These are phyloP conservation scores for Myxozyma mucilagina DNA, from an alignment of 805 yeast genomes.

Conservation along the genomic window DNA sequence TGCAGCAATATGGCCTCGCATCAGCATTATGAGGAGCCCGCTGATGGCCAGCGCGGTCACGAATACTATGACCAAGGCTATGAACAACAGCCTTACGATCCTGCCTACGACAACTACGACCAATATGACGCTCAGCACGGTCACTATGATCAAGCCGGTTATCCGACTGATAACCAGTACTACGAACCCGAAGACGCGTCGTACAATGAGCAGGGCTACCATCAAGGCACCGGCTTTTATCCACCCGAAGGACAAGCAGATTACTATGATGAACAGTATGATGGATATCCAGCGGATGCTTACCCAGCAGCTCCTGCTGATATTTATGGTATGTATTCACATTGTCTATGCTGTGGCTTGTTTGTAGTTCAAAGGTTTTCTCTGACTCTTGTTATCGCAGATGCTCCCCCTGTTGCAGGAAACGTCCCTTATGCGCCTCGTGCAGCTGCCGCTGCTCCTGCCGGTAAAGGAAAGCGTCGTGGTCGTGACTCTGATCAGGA, in stretches of 20 bases:
- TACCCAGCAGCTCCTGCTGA: conserved; percentile 48
- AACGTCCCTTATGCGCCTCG: conserved; percentile 25
- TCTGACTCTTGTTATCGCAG: neutral
- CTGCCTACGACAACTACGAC: conserved; percentile 43
- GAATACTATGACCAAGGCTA: conserved; percentile 35
- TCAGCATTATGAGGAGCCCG: conserved; percentile 33
- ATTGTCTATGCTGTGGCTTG: neutral
- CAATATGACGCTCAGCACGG: conserved; percentile 43
- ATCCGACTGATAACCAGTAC: conserved; percentile 43
- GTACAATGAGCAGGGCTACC: conserved; percentile 15
- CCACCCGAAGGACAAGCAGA: conserved; percentile 30
- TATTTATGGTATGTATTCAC: conserved; percentile 41
- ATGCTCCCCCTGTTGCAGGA: conserved; percentile 41
- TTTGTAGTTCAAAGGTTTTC: neutral
- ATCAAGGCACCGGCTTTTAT: conserved; percentile 34
- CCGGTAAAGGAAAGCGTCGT: conserved; percentile 29
- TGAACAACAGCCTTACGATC: conserved; percentile 23
- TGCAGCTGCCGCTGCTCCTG: conserved; percentile 10
- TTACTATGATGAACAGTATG: conserved; percentile 32
- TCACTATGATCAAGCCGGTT: conserved; percentile 43
- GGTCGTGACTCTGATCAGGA: conserved; percentile 40
- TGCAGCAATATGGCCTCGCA: conserved; percentile 28
- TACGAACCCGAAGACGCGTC: conserved; percentile 38
- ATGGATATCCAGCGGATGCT: conserved; percentile 43
- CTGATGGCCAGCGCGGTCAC: conserved; percentile 34